These are phyloP conservation scores for Ensete ventricosum DNA, from an alignment of 176 grass and related monocot genomes.

Conservation along the genomic window DNA sequence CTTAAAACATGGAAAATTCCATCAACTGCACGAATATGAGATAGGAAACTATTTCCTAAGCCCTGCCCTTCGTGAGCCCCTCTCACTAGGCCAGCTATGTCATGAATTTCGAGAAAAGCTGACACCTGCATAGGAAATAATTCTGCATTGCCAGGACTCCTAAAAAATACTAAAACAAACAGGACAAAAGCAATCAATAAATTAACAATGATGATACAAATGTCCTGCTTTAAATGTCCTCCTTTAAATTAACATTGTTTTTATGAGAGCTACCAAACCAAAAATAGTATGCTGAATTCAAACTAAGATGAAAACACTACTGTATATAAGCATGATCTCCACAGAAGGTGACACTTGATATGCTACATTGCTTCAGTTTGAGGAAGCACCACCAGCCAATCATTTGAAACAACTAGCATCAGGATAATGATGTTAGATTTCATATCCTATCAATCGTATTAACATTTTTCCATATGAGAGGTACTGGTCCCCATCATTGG, in stretches of 20 bases:
- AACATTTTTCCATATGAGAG: not conserved
- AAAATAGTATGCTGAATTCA: not conserved
- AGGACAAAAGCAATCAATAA: not conserved
- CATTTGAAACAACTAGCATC: not conserved
- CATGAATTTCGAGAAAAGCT: constrained; percentile 86
- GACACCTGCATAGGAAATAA: constrained; percentile 43
- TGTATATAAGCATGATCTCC: not conserved
- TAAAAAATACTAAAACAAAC: not conserved
- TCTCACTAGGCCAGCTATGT: constrained; percentile 92
- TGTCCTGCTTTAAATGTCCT: not conserved
- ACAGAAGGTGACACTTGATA: not conserved
- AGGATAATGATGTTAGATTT: not conserved
- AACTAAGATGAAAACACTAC: not conserved
- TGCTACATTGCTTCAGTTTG: not conserved
- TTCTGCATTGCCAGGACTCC: not conserved
- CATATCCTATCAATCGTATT: not conserved
- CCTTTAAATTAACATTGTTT: not conserved
- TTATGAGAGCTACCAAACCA: not conserved
- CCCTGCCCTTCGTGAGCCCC: constrained; percentile 89
- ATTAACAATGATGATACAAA: not conserved
- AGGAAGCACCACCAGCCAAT: not conserved
- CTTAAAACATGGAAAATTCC: constrained; percentile 98
- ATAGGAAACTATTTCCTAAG: constrained; percentile 83
- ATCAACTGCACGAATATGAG: constrained; percentile 97
- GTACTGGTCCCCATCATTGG: not conserved